A percentile compares a stretch with the other conserved stretches of the same genome.
Evolutionary conservation across 768 basidiomycete genomes (phyloP).

Genomic region (Podaxis carcinomalis): DNA sequence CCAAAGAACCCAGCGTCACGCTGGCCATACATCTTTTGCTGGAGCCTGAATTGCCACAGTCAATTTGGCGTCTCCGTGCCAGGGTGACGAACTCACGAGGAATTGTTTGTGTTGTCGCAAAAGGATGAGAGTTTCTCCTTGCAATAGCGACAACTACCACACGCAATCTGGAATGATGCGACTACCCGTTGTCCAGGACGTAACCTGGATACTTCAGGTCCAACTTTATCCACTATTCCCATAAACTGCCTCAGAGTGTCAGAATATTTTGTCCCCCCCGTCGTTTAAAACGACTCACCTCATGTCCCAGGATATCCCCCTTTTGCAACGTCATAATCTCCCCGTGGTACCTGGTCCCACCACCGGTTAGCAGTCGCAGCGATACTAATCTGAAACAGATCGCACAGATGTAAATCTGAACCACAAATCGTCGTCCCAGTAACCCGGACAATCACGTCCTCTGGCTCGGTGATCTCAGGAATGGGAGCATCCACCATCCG

Average conservation of each 20-base stretch:
- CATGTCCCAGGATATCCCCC: slow-evolving; percentile 75
- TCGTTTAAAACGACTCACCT: slow-evolving; percentile 30
- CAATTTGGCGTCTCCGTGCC: slow-evolving; percentile 1
- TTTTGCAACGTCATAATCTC: slow-evolving; percentile 66
- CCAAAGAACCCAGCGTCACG: slow-evolving; percentile 71
- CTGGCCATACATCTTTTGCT: slow-evolving; percentile 60
- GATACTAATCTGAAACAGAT: background rate
- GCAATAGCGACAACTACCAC: slow-evolving; percentile 71
- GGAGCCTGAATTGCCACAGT: slow-evolving; percentile 29
- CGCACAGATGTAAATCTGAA: slow-evolving; percentile 54
- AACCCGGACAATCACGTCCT: slow-evolving; percentile 71
- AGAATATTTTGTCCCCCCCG: background rate
- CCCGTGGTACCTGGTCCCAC: slow-evolving; percentile 44
- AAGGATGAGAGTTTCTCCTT: slow-evolving; percentile 67
- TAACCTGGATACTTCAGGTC: slow-evolving; percentile 58
- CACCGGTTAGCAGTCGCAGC: background rate
- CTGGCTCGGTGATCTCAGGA: slow-evolving; percentile 62
- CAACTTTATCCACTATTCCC: slow-evolving; percentile 65
- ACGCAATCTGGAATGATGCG: slow-evolving; percentile 75
- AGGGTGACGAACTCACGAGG: slow-evolving; percentile 36
- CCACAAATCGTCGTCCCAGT: slow-evolving; percentile 77
- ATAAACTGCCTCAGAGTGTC: slow-evolving; percentile 39
- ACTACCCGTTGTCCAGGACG: slow-evolving; percentile 68
- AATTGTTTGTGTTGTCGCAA: slow-evolving; percentile 71
- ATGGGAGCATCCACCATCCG: slow-evolving; percentile 34